Base-by-base conservation (phyloP, 345 rosid species). In the Theobroma cacao region DNA sequence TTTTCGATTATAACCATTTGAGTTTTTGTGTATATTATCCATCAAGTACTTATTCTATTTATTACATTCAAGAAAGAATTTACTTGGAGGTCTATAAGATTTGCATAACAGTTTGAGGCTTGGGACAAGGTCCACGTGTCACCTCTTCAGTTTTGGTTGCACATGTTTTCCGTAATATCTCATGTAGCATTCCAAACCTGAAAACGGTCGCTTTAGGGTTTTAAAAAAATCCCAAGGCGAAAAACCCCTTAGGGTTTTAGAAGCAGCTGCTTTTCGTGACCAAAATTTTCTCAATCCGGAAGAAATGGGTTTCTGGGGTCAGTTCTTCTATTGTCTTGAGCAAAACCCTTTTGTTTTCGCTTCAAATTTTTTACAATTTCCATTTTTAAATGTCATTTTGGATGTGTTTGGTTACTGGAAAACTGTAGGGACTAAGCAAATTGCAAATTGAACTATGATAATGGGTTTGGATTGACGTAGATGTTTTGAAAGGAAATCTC, bases 271-370 rank as follows among this genome's bases (percentile, higher is more conserved):
- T 67, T 43, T 30, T 48, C 7, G 12, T 9, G 2, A 26, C 28
- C 15, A 45, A 41, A 43, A 50, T 58, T 63, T 71, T 75, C 76
- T 40, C 77, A 33, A 31, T 55, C 76, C 40, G 45, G 50, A 83
- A 79, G 48, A 66, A 55, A 90, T 90, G 94, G 89, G 85, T 36
- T 90, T 90, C 84, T 89, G 94, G 92, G 94, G 94, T 90, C 34
- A 83, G 90, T 81, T 79, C 60, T 60, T 64, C 70, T 36, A 74
- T 69, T 17, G 15, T 22, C 40, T 10, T 30, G 7, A 26, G 2
- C 71, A 38, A 62, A 43, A 15, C 33, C 47, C 22, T 24, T 40
- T 12, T 47, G 47, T 64, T 28, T 30, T 15, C 10, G 34, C 1
- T 45, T 59, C 18, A 17, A 34, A 13, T 4, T 70, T 41, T 55